Base-by-base conservation (phyloP, 352 stramenopile genomes). In the Phytophthora nicotianae region DNA sequence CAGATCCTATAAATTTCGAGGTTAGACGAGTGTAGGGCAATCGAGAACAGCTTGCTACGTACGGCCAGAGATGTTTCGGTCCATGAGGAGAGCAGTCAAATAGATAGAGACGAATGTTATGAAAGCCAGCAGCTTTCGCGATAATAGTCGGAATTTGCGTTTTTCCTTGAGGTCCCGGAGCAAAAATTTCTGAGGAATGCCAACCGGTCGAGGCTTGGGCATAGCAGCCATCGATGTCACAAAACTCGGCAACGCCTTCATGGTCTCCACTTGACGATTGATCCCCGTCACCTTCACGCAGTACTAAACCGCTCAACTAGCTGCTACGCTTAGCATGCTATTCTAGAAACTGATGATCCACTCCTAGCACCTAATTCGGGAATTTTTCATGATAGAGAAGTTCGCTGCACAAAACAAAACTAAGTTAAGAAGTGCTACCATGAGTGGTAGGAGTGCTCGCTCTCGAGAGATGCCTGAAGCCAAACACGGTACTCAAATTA, bases 41-140 rank as follows among this genome's bases (percentile, higher is more conserved):
- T 33, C 13, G 9, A 10, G 50, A 21, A 32, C 7, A 45, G 40
- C 19, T 53, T 35, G 7, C n/a, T 5, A 78, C 79, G 29, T 77
- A 89, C 81, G 79, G 21, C 79, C 74, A 20, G 79, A 85, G 40
- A 91, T 89, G 61, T 91, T 89, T 57, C 82, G 77, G 43, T 91
- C 79, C 23, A 91, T 61, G 19, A 90, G 58, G 5, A 90, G 60
- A 21, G 82, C 79, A 0, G 74, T 58, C 35, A 88, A 62, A 63
- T 91, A 91, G 29, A 89, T 71, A 32, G n/a, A 57, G 33, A 88
- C 74, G 46, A 91, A 89, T 0, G 78, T 82, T 27, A 91, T 80
- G 46, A 91, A 91, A 5, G 79, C 66, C 0, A 74, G 68, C 13
- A 91, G 72, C 38, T 91, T 89, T 38, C 82, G 69, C 13, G 79